Evolutionary conservation across 306 rosid genomes (phyloP), one percentile per base, ranked within the genome.

Genomic region (Malus orientalis): DNA sequence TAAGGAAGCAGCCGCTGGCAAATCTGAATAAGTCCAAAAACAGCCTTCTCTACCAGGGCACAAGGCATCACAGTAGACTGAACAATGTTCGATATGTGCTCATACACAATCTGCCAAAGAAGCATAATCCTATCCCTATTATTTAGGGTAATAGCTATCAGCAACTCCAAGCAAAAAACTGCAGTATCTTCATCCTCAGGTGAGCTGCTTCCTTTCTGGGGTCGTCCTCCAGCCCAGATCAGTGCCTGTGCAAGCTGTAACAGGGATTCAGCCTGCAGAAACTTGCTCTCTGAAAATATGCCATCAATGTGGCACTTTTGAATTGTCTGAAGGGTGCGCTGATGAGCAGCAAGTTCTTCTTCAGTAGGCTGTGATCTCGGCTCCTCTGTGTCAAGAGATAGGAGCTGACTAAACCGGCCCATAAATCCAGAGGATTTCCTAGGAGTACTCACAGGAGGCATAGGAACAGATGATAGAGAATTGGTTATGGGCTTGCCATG

Each of bases 1-100:
- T 96, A 96, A 14, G 98, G 99, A 85, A 96, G 99, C 77, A 96
- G 86, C 78, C 98, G 91, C 89, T 96, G 99, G 88, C 99, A 96
- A 63, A 96, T 92, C 76, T 90, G 82, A 19, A 96, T 89, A 63
- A 92, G 93, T 78, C 99, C 99, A 82, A 92, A 96, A 79, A 96
- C 97, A 74, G 99, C 99, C 84, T 96, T 96, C 75, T 96, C 99
- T 73, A 96, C 99, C 82, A 92, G 86, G 65, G 99, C 92, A 81
- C 91, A 84, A 25, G 97, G 98, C 97, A 92, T 92, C 77, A 96
- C 87, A 47, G 97, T 96, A 73, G 97, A 89, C 91, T 92, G 99
- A 82, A 96, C 98, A 82, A 92, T 91, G 76, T 82, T 88, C 40
- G 96, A 81, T 85, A 96, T 89, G 89, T 91, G 97, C 77, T 96